Conservation (phyloP, 2,329 filamentous ascomycete species). For the Pseudopithomyces maydicus region DNA sequence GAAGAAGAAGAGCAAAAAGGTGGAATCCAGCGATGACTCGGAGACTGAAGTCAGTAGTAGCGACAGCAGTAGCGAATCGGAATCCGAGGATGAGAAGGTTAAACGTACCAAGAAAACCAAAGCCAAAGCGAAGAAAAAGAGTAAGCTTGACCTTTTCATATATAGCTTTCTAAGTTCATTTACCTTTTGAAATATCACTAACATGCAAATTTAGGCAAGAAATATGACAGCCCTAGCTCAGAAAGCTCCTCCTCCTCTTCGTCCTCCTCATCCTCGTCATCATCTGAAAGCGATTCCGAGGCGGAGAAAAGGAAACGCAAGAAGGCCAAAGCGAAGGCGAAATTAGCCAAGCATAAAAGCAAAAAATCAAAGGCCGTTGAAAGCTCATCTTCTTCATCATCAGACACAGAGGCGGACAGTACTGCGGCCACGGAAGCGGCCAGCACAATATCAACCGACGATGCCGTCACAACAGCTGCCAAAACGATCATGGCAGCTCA, state of each 20-base stretch:
- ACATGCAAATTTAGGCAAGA: constrained; percentile 13
- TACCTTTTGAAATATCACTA: neutral
- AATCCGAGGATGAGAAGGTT: constrained; percentile 24
- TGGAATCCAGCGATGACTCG: constrained; percentile 25
- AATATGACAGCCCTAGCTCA: constrained; percentile 20
- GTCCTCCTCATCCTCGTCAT: constrained; percentile 15
- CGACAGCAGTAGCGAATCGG: constrained; percentile 23
- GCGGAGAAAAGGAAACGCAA: constrained; percentile 31
- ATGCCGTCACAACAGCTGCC: constrained; percentile 15
- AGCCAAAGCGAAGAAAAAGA: constrained; percentile 30
- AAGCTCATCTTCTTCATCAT: constrained; percentile 10
- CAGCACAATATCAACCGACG: neutral
- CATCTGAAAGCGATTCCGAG: constrained; percentile 24
- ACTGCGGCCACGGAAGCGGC: constrained; percentile 3
- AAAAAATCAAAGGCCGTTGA: constrained; percentile 6
- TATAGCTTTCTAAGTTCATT: neutral
- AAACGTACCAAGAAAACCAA: constrained; percentile 32
- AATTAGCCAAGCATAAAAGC: constrained; percentile 21
- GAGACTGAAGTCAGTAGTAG: constrained; percentile 10
- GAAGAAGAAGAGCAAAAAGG: constrained; percentile 22
- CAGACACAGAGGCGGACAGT: constrained; percentile 12
- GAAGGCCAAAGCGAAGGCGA: constrained; percentile 21
- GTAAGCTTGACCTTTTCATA: constrained; percentile 10
- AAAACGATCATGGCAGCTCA: constrained; percentile 16
- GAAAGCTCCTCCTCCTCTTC: constrained; percentile 21